These are phyloP conservation scores for Acanthamoeba lenticulata DNA, from an alignment of 208 protist genomes.

Conservation along the genomic window DNA sequence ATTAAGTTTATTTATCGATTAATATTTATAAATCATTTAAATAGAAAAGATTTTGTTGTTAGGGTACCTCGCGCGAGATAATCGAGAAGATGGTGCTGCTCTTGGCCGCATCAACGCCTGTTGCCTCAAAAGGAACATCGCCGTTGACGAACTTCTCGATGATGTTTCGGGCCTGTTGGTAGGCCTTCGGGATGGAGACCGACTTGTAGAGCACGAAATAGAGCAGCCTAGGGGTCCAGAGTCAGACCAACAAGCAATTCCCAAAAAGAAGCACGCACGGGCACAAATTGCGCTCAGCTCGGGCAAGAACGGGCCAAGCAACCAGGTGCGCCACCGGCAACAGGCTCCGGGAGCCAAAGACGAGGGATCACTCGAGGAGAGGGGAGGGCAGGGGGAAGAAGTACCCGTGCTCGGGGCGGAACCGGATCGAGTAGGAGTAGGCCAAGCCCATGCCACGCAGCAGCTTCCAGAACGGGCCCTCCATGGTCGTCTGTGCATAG, in stretches of 20 bases:
- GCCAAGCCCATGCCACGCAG: constrained; percentile 77
- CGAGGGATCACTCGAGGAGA: no score
- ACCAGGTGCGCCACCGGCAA: neutral
- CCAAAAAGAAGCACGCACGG: no score
- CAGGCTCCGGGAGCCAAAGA: no score
- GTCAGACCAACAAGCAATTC: no score
- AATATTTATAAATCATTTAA: no score
- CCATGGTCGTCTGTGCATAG: constrained; percentile 51
- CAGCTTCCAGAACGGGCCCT: constrained; percentile 81
- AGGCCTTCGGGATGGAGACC: constrained; percentile 49
- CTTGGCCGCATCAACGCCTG: neutral
- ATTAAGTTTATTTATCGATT: neutral
- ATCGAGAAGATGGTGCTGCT: constrained; percentile 58
- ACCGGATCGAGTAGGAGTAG: constrained; percentile 70
- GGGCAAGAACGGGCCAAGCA: no score
- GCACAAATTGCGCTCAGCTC: no score
- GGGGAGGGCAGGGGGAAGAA: neutral
- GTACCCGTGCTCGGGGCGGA: constrained; percentile 47
- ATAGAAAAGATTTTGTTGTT: neutral
- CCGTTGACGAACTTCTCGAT: neutral
- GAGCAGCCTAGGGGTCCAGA: constrained; percentile 15
- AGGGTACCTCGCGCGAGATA: constrained; percentile 24
- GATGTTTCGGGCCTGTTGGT: constrained; percentile 12
- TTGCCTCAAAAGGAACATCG: constrained; percentile 38
- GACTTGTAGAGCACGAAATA: constrained; percentile 59